Evolutionary conservation across 75 land plant genomes (phyloP).

Genomic region (Pinus taeda): DNA sequence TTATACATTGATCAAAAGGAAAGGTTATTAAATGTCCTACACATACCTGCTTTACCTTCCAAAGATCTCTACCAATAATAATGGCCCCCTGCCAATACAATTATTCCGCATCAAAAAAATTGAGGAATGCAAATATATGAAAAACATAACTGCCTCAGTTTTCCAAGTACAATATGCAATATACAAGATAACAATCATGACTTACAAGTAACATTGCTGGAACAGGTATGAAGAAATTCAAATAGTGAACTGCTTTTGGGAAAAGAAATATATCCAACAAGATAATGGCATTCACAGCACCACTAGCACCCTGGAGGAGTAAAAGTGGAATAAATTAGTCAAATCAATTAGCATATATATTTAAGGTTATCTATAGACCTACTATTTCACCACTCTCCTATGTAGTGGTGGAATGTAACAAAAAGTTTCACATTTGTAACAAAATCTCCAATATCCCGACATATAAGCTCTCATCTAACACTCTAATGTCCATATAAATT

Average conservation of each 20-base stretch:
- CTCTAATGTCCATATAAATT: not conserved
- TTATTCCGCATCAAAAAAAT: not conserved
- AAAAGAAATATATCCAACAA: slow-evolving; percentile 68
- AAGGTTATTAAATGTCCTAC: no score
- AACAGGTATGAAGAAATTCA: slow-evolving; percentile 73
- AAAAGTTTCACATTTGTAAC: not conserved
- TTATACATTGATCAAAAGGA: no score
- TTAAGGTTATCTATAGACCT: not conserved
- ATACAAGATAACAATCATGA: not conserved
- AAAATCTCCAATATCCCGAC: not conserved
- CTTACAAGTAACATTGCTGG: slow-evolving; percentile 72
- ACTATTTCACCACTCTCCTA: not conserved
- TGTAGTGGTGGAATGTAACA: not conserved
- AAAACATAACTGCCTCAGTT: not conserved
- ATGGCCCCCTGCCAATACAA: slow-evolving; percentile 53
- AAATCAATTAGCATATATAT: slow-evolving; percentile 1
- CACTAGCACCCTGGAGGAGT: slow-evolving; percentile 81
- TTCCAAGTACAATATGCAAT: not conserved
- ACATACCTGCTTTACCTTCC: slow-evolving; percentile 53
- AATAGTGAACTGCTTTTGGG: slow-evolving; percentile 51
- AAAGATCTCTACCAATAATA: slow-evolving; percentile 61
- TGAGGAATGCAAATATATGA: not conserved
- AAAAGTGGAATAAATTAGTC: slow-evolving; percentile 8
- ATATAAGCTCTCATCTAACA: not conserved
- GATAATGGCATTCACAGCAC: slow-evolving; percentile 84